Evolutionary conservation across 257 asterid genomes (phyloP).

Genomic region (Nemophila menziesii): DNA sequence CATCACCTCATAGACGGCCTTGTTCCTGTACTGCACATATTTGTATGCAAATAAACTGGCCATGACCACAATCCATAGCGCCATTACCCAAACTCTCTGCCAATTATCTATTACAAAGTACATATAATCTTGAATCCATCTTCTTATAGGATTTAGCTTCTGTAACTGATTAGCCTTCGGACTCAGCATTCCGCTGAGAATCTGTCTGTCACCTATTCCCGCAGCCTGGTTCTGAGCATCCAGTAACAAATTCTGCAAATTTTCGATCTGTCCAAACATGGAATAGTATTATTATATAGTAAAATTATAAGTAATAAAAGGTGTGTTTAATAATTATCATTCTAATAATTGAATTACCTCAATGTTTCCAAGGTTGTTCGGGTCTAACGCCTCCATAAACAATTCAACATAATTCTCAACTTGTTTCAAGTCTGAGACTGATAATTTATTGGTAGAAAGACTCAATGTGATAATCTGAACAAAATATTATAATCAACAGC

Average conservation of each 20-base stretch:
- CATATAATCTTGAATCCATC: conserved; percentile 7
- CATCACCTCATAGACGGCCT: conserved; percentile 13
- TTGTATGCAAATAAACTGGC: conserved; percentile 15
- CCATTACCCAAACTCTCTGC: conserved; percentile 20
- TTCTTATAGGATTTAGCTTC: conserved; percentile 17
- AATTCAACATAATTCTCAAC: conserved; percentile 26
- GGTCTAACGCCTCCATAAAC: conserved; percentile 35
- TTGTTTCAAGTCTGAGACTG: conserved; percentile 21
- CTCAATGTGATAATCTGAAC: conserved; percentile 24
- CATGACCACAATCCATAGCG: conserved; percentile 12
- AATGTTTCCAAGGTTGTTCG: conserved; percentile 22
- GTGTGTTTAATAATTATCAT: too few relatives aligned
- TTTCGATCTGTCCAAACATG: conserved; percentile 11
- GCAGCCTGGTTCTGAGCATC: conserved; percentile 15
- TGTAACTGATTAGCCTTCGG: conserved; percentile 19
- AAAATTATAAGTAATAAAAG: too few relatives aligned
- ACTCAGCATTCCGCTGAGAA: conserved; percentile 19
- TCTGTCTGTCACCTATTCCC: conserved; percentile 12
- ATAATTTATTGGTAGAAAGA: conserved; percentile 27
- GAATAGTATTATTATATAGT: too few relatives aligned
- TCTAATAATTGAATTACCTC: conserved; percentile 12
- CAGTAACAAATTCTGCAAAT: conserved; percentile 18
- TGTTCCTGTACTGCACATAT: conserved; percentile 11
- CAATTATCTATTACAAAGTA: conserved; percentile 18
- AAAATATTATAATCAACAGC: not conserved